These are phyloP conservation scores for barrel medic (Medicago truncatula) DNA, from an alignment of 306 rosid genomes.

Conservation along the genomic window DNA sequence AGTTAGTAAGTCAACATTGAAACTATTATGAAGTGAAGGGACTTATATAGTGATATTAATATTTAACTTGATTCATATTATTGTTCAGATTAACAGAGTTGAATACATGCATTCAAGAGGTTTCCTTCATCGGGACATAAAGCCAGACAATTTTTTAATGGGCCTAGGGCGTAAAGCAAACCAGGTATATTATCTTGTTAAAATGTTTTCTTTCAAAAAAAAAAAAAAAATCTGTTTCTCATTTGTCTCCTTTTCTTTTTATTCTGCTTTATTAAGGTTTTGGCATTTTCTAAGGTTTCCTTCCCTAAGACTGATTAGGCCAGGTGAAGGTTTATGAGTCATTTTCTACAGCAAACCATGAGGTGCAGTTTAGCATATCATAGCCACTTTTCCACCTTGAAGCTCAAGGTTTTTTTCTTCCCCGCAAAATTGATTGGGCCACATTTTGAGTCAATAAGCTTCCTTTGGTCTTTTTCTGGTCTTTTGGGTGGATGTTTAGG, in stretches of 20 bases:
- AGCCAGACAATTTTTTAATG: slow-evolving; percentile 99
- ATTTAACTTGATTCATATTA: slow-evolving; percentile 24
- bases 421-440: slow-evolving; percentile 8
- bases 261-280: neutral
- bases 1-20: slow-evolving; percentile 69
- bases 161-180: slow-evolving; percentile 99
- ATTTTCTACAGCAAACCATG: slow-evolving; percentile 21
- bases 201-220: slow-evolving; percentile 22
- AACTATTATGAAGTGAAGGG: slow-evolving; percentile 25
- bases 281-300: slow-evolving; percentile 17
- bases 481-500: slow-evolving; percentile 28
- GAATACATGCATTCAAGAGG: slow-evolving; percentile 99
- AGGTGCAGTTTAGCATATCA: slow-evolving; percentile 23
- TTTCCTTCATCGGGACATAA: slow-evolving; percentile 99
- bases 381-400: slow-evolving; percentile 28
- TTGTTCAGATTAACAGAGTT: slow-evolving; percentile 88
- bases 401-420: neutral
- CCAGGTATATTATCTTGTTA: slow-evolving; percentile 66
- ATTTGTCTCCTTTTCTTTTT: neutral
- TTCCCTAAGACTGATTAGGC: slow-evolving; percentile 13
- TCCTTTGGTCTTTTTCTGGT: slow-evolving; percentile 9
- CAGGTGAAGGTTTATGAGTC: slow-evolving; percentile 10
- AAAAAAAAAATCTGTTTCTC: neutral
- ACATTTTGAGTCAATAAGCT: slow-evolving; percentile 16
- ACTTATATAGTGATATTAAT: slow-evolving; percentile 36